Conservation (phyloP, 768 basidiomycete species). For the Naganishia onofrii region DNA sequence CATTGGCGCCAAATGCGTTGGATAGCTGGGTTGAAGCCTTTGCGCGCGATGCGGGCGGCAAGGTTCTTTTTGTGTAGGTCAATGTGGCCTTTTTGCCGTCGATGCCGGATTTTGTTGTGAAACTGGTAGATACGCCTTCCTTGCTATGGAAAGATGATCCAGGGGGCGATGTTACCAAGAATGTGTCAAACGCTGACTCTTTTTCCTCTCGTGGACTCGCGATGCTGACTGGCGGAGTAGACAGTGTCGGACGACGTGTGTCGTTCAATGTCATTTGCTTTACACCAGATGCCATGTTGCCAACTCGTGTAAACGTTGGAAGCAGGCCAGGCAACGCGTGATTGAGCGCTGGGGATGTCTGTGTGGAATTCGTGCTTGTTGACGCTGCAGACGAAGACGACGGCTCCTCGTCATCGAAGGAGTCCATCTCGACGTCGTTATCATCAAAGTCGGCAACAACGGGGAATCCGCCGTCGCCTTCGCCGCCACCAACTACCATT, state of each 20-base stretch:
- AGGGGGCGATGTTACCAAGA: constrained; percentile 28
- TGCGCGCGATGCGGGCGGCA: neutral
- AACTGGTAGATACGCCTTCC: constrained; percentile 21
- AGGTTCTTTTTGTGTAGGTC: constrained; percentile 23
- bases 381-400: constrained; percentile 42
- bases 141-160: constrained; percentile 21
- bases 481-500: constrained; percentile 28
- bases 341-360: constrained; percentile 24
- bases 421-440: constrained; percentile 33
- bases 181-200: constrained; percentile 32
- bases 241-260: neutral
- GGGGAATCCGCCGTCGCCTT: constrained; percentile 27
- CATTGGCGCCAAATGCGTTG: constrained; percentile 29
- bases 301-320: constrained; percentile 17
- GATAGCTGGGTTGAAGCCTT: constrained; percentile 15
- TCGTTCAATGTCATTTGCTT: constrained; percentile 26
- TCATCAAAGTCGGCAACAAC: constrained; percentile 26
- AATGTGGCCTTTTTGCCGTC: constrained; percentile 26
- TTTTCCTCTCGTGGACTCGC: constrained; percentile 15
- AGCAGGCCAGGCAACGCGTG: constrained; percentile 26
- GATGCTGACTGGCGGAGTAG: constrained; percentile 9
- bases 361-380: constrained; percentile 24
- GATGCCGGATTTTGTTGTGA: constrained; percentile 23
- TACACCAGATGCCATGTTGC: constrained; percentile 23
- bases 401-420: constrained; percentile 37